phyloP scores from a whole-genome alignment of 2,329 filamentous ascomycete genomes.

The Fusarium oligoseptatum region DNA sequence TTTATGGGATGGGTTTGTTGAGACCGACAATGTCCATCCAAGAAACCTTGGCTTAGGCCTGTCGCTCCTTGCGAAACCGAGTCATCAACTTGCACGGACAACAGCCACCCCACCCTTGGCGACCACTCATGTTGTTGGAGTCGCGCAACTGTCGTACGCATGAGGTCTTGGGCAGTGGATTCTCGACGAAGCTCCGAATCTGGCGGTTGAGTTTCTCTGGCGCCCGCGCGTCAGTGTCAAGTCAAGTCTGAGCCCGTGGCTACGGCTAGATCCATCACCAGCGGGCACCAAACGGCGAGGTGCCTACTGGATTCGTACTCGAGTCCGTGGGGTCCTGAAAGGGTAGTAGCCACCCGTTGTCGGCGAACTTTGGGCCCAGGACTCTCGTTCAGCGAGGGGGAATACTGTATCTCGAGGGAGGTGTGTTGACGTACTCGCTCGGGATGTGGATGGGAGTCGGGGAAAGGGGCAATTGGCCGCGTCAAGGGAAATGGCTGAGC shows the following conservation, averaged over 20 bases:
- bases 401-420: not conserved
- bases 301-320: slow-evolving; percentile 33
- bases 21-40: not conserved
- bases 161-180: not conserved
- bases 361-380: not conserved
- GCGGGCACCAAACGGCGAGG: slow-evolving; percentile 18
- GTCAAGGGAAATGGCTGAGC: slow-evolving; percentile 29
- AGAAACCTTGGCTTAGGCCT: not conserved
- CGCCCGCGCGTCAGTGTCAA: slow-evolving; percentile 34
- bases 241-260: slow-evolving; percentile 6
- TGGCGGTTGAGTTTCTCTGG: slow-evolving; percentile 34
- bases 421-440: slow-evolving; percentile 4
- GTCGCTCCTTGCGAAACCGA: slow-evolving; percentile 12
- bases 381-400: not conserved
- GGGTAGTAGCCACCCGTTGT: slow-evolving; percentile 9
- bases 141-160: slow-evolving; percentile 30
- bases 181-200: not conserved
- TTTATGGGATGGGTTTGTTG: not conserved
- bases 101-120: slow-evolving; percentile 16
- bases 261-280: slow-evolving; percentile 15
- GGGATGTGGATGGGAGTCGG: slow-evolving; percentile 1
- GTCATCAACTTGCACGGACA: slow-evolving; percentile 24
- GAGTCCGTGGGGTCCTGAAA: slow-evolving; percentile 16
- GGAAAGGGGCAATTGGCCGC: slow-evolving; percentile 12
- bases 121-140: slow-evolving; percentile 21